Conservation (phyloP, 768 basidiomycete species). For the Phylloporus sp. region DNA sequence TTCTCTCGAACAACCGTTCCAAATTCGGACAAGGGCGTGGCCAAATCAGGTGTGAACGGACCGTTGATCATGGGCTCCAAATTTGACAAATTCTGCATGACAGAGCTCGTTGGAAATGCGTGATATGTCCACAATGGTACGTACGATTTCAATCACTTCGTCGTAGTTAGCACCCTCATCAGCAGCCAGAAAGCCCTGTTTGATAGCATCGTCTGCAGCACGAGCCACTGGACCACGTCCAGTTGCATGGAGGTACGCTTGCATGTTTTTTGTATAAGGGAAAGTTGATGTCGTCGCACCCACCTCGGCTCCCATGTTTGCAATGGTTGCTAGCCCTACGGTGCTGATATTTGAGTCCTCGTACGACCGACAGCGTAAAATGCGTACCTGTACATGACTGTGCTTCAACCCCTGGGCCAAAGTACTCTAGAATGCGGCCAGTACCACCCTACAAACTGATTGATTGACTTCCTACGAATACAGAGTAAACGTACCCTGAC, state of each 20-base stretch:
- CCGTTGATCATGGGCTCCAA: conserved; percentile 94
- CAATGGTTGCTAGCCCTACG: conserved; percentile 85
- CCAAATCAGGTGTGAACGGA: conserved; percentile 95
- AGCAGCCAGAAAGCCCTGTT: conserved; percentile 70
- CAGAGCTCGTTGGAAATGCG: background rate
- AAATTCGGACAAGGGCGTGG: conserved; percentile 91
- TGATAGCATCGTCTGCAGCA: conserved; percentile 82
- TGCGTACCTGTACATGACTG: conserved; percentile 87
- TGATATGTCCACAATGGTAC: conserved; percentile 21
- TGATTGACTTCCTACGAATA: background rate
- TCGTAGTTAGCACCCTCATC: conserved; percentile 93
- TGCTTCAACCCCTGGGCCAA: conserved; percentile 82
- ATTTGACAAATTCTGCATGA: conserved; percentile 71
- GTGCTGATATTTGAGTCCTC: background rate
- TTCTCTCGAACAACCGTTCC: conserved; percentile 73
- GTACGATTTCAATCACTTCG: conserved; percentile 88
- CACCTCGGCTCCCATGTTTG: conserved; percentile 99
- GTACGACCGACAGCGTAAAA: background rate
- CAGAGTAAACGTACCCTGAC: conserved; percentile 61
- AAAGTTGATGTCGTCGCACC: conserved; percentile 99
- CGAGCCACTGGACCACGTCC: conserved; percentile 80
- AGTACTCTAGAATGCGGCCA: conserved; percentile 94
- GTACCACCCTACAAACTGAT: conserved; percentile 74
- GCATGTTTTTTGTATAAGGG: conserved; percentile 91
- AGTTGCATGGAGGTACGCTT: conserved; percentile 84